phyloP scores from a whole-genome alignment of 129 eudicot genomes.

The Flaveria trinervia region DNA sequence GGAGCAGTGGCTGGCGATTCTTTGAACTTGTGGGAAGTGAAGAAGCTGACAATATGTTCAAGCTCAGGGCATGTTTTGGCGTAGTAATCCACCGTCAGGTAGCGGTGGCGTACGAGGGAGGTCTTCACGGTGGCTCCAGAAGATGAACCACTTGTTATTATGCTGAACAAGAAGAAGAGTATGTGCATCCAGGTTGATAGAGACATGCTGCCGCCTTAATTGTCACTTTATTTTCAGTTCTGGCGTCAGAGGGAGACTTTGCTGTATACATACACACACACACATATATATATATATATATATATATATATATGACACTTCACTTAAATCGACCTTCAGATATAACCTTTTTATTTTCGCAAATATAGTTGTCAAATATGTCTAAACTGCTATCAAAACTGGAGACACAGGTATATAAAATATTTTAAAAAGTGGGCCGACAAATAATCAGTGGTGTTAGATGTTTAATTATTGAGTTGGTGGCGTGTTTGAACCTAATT shows the following conservation, averaged over 20 bases:
- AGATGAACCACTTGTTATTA: conserved; percentile 9
- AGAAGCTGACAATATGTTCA: conserved; percentile 62
- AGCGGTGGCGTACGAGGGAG: conserved; percentile 32
- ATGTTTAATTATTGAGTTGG: no score
- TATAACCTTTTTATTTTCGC: no score
- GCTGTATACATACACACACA: no score
- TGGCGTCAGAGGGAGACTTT: not conserved
- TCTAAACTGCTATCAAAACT: no score
- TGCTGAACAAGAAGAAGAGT: not conserved
- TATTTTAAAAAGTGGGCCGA: no score
- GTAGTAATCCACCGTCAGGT: conserved; percentile 65
- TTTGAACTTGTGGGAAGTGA: conserved; percentile 60
- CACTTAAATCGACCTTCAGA: no score
- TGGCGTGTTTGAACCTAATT: no score
- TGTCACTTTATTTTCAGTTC: not conserved
- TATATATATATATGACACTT: not conserved
- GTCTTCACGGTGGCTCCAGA: conserved; percentile 20
- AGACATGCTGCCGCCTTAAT: conserved; percentile 1
- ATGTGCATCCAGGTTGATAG: conserved; percentile 12
- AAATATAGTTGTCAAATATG: no score
- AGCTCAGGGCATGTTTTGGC: conserved; percentile 75
- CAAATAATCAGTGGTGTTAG: no score
- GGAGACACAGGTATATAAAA: no score
- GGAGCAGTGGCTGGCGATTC: conserved; percentile 68
- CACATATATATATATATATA: no score